Base-by-base conservation (phyloP, 257 asterid species). In the Ilex asprella region DNA sequence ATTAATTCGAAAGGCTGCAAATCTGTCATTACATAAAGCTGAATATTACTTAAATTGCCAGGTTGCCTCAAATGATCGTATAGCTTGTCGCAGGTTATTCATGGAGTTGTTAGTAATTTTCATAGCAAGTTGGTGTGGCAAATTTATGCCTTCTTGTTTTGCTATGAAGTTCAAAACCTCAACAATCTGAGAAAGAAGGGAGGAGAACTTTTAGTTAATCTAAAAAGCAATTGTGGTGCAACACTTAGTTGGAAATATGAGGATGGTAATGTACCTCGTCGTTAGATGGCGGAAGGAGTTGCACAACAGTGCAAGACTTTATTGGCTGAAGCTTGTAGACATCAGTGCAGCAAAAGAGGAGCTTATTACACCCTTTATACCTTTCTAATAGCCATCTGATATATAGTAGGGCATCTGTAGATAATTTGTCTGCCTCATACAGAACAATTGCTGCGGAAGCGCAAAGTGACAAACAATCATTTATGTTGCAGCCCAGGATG, bases 41-140 rank as follows among this genome's bases (percentile, higher is more conserved):
- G 56, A 71, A 59, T 35, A 56, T 60, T 82, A 87, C 95, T 69
- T 75, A 73, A 72, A 69, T 66, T 78, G 81, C 86, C 94, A 85
- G 64, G 95, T 87, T 53, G 96, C 93, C 82, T 89, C 93, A 21
- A 89, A 89, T 46, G 96, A 89, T 31, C 96, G 95, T 58, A 84
- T 73, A 13, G 95, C 96, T 78, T 89, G 96, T 76, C 96, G 76
- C 65, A 89, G 78, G 73, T 89, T 89, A 60, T 86, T 81, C 84
- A 84, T 84, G 64, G 93, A 81, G 70, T 69, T 79, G 64, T 67
- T 67, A 62, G 96, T 91, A 58, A 89, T 80, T 75, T 75, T 73
- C 63, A 50, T 64, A 30, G 91, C 96, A 73, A 86, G 57, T 60
- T 69, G 67, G 55, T 64, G 69, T 35, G 93, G 93, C 65, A 84